Percentiles rank a stretch among this genome's conserved stretches.
Evolutionary conservation across 371 early-diverging fungal genomes (phyloP).

Genomic region (Lichtheimia hyalospora): DNA sequence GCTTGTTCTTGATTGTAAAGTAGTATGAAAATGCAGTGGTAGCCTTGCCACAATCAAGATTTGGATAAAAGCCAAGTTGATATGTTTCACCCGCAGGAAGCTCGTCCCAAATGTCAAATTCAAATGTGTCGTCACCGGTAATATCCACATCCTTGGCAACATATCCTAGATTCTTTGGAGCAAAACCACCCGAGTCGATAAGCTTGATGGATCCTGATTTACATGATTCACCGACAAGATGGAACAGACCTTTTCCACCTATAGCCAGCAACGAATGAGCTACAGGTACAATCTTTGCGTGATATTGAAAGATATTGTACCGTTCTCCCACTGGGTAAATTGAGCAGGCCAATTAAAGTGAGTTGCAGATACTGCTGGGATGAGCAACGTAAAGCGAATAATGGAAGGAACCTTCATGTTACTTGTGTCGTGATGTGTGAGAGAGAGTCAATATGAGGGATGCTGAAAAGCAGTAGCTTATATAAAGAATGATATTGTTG

Average conservation of each 20-base stretch:
- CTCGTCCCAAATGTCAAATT: slow-evolving; percentile 17
- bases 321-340: slow-evolving; percentile 14
- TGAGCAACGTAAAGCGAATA: too few relatives aligned
- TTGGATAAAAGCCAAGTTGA: slow-evolving; percentile 15
- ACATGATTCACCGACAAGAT: slow-evolving; percentile 6
- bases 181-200: slow-evolving; percentile 10
- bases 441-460: too few relatives aligned
- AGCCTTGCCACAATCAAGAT: slow-evolving; percentile 12
- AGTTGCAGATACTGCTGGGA: slow-evolving; percentile 1
- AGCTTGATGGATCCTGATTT: slow-evolving; percentile 6
- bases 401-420: too few relatives aligned
- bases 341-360: slow-evolving; percentile 6
- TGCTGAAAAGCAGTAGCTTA: too few relatives aligned
- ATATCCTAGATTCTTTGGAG: slow-evolving; percentile 11
- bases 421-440: too few relatives aligned
- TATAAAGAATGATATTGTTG: too few relatives aligned
- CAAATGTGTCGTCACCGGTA: slow-evolving; percentile 2
- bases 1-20: slow-evolving; percentile 12
- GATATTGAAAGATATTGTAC: slow-evolving; percentile 6
- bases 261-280: neutral
- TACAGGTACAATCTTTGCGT: neutral
- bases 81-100: slow-evolving; percentile 14
- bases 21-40: slow-evolving; percentile 14
- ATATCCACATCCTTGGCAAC: slow-evolving; percentile 11
- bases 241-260: slow-evolving; percentile 10